Evolutionary conservation across 2,329 filamentous ascomycete species (phyloP), one percentile per base, ranked within the genome.

Genomic region (Penicillium sp.): DNA sequence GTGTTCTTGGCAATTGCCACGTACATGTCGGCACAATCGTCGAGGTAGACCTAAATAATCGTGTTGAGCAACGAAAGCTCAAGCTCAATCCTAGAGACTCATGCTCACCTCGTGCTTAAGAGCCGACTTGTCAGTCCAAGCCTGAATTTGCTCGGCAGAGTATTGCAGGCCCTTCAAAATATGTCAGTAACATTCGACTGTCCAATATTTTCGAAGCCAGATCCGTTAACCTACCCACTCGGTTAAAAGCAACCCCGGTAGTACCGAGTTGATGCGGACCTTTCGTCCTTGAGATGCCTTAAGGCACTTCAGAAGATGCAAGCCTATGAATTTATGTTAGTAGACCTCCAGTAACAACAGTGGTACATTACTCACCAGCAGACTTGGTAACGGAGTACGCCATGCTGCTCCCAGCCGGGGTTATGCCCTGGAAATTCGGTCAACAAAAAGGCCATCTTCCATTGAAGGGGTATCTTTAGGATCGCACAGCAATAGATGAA

Each of bases 331-430:
- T 6, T 35, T 3, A 16, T 10, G n/a, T 35, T 9, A 16, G 31
- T 35, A 35, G 14, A 35, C n/a, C 16, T 8, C 9, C 31, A 3
- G 5, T 2, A 35, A 35, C 6, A 7, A 6, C 3, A n/a, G 16
- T 8, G 6, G n/a, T 3, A 16, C 9, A 5, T 35, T 3, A 20
- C 53, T 45, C 66, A 72, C 86, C 82, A 9, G 89, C 89, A 0
- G 89, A 81, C 67, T 94, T 94, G 31, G 87, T 88, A n/a, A 92
- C 86, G 0, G 84, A 78, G 63, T 94, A 94, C 3, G 89, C 82
- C 85, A 85, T 79, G 39, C 78, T 81, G 58, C 79, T 81, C 3
- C 82, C 82, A 47, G 65, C 67, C 46, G 80, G 68, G n/a, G 73
- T 65, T 53, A 79, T 59, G 40, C 78, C 78, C 77, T 80, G 54